phyloP scores from a whole-genome alignment of 2,329 filamentous ascomycete genomes.

The Coniella lustricola region DNA sequence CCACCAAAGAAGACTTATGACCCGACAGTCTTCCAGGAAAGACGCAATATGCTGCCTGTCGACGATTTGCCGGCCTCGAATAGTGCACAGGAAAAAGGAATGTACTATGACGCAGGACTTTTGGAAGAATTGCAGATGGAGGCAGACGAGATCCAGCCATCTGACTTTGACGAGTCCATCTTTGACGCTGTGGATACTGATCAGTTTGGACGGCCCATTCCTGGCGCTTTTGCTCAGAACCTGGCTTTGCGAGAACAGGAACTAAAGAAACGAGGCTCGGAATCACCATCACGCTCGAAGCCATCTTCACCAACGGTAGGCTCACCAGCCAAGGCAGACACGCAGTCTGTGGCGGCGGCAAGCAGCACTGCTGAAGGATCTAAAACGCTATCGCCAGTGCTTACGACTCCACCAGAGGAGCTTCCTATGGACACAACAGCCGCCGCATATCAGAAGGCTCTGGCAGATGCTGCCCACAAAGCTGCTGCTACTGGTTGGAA shows the following conservation, averaged over 20 bases:
- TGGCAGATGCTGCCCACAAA: slow-evolving; percentile 73
- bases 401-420: slow-evolving; percentile 17
- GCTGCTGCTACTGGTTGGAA: slow-evolving; percentile 60
- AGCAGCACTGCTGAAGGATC: slow-evolving; percentile 12
- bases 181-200: slow-evolving; percentile 64
- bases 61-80: slow-evolving; percentile 1
- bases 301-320: slow-evolving; percentile 46
- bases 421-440: slow-evolving; percentile 22
- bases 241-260: slow-evolving; percentile 37
- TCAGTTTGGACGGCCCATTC: slow-evolving; percentile 52
- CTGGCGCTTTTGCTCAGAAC: slow-evolving; percentile 49
- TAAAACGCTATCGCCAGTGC: slow-evolving; percentile 12
- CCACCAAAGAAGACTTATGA: slow-evolving; percentile 18
- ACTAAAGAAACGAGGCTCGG: slow-evolving; percentile 38
- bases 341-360: slow-evolving; percentile 19
- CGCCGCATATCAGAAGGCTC: slow-evolving; percentile 72
- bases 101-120: slow-evolving; percentile 64
- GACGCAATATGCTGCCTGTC: slow-evolving; percentile 8
- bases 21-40: slow-evolving; percentile 14
- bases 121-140: slow-evolving; percentile 37
- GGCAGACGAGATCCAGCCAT: slow-evolving; percentile 44
- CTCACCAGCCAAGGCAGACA: slow-evolving; percentile 39
- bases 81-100: slow-evolving; percentile 44
- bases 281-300: slow-evolving; percentile 38
- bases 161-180: slow-evolving; percentile 63